Evolutionary conservation across 1,284 basidiomycete species (phyloP).

Genomic region (Albatrellus sp.): DNA sequence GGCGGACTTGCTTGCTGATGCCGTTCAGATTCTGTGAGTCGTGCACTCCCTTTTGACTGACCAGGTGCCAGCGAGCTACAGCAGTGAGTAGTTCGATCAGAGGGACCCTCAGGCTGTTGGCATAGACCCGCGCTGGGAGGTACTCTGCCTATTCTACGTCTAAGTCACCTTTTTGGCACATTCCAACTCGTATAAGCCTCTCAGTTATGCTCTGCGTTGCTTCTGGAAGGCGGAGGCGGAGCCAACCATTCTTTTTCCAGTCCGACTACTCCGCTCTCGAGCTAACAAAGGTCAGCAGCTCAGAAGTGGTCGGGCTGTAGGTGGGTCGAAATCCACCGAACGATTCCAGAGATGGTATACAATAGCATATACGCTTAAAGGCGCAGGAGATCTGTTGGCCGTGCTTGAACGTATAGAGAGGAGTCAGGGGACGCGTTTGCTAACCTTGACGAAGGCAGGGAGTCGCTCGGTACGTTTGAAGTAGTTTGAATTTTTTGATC

Average conservation of each 20-base stretch:
- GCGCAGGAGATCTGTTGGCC: too few species aligned
- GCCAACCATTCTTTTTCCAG: conserved; percentile 4
- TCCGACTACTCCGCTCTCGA: conserved; percentile 38
- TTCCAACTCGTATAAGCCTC: conserved; percentile 28
- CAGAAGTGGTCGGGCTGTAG: too few species aligned
- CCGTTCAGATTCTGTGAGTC: conserved; percentile 27
- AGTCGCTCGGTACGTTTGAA: too few species aligned
- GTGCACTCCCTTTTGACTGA: not conserved
- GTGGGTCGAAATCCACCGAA: too few species aligned
- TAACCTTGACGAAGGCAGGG: too few species aligned
- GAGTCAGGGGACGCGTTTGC: too few species aligned
- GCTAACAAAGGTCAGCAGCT: conserved; percentile 48
- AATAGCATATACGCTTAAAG: too few species aligned
- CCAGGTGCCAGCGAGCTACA: conserved; percentile 9
- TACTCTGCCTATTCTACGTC: conserved; percentile 26
- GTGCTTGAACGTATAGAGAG: too few species aligned
- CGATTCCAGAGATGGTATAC: too few species aligned
- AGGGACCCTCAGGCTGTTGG: conserved; percentile 30
- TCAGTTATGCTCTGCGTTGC: not conserved
- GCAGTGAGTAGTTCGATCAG: conserved; percentile 28
- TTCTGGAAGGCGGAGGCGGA: not conserved
- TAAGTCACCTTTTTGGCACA: conserved; percentile 25
- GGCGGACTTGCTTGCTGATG: conserved; percentile 41
- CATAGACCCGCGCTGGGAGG: conserved; percentile 31
- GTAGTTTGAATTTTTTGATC: too few species aligned